A percentile compares a stretch with the other conserved stretches of the same genome.
phyloP scores from a whole-genome alignment of 306 rosid genomes.

The Astragalus glycyphyllos region DNA sequence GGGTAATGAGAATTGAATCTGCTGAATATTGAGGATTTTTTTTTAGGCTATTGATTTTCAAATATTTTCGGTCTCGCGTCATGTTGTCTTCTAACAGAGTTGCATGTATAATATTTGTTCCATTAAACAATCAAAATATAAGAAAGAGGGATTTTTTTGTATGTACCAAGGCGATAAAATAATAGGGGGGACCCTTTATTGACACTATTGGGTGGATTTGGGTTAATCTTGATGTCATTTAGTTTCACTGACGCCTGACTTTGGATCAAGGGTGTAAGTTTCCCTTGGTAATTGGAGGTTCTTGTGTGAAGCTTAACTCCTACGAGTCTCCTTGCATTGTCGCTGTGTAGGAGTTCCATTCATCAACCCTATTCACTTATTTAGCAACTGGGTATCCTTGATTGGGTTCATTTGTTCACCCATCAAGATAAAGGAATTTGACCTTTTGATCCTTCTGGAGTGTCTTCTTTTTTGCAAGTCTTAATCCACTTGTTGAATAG shows the following conservation, averaged over 20 bases:
- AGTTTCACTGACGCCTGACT: too few species aligned
- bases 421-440: background rate
- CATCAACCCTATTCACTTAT: too few species aligned
- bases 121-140: background rate
- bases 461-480: background rate
- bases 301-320: too few species aligned
- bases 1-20: slow-evolving; percentile 22
- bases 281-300: background rate
- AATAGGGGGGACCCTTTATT: background rate
- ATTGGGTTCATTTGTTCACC: background rate
- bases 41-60: slow-evolving; percentile 7
- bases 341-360: too few species aligned
- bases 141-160: background rate
- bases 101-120: slow-evolving; percentile 21
- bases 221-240: background rate
- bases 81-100: slow-evolving; percentile 6
- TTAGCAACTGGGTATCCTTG: background rate
- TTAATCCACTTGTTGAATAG: background rate
- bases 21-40: background rate
- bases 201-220: background rate
- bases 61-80: background rate
- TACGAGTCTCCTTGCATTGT: too few species aligned
- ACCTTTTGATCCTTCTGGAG: background rate
- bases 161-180: background rate
- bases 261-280: background rate